phyloP scores from a whole-genome alignment of 1,139 yeast species.

The Yamadazyma mexicana region DNA sequence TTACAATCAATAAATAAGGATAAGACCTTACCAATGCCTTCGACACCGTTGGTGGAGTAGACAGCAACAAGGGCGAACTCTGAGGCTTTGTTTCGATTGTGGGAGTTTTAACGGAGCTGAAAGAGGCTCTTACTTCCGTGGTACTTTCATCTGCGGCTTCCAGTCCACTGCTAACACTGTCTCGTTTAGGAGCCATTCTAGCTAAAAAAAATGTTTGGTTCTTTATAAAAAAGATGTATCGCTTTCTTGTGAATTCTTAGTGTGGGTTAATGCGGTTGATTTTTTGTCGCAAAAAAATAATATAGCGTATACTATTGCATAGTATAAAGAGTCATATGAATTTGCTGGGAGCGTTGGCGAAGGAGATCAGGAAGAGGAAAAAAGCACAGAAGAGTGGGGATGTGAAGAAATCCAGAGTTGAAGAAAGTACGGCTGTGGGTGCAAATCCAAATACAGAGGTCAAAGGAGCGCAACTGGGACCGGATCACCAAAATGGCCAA shows the following conservation, averaged over 20 bases:
- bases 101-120: constrained; percentile 8
- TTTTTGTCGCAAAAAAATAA: neutral
- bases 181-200: constrained; percentile 1
- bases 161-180: neutral
- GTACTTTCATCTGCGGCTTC: neutral
- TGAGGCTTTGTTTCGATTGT: constrained; percentile 32
- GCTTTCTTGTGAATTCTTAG: neutral
- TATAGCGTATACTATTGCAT: too few species aligned
- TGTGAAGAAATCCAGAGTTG: neutral
- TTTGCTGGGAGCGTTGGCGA: constrained; percentile 4
- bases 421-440: neutral
- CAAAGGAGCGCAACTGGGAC: too few species aligned
- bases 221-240: neutral
- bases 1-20: constrained; percentile 75
- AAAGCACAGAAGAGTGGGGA: neutral
- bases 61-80: constrained; percentile 65
- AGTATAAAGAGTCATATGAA: too few species aligned
- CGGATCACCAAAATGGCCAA: too few species aligned
- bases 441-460: neutral
- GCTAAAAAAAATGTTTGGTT: neutral
- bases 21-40: constrained; percentile 79
- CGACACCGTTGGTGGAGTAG: constrained; percentile 90
- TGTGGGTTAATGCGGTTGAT: neutral
- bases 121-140: constrained; percentile 12
- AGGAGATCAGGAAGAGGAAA: constrained; percentile 9